Evolutionary conservation across 139 green algal genomes (phyloP), one percentile per base, ranked within the genome.

Genomic region (Chlamydomonas sp.): DNA sequence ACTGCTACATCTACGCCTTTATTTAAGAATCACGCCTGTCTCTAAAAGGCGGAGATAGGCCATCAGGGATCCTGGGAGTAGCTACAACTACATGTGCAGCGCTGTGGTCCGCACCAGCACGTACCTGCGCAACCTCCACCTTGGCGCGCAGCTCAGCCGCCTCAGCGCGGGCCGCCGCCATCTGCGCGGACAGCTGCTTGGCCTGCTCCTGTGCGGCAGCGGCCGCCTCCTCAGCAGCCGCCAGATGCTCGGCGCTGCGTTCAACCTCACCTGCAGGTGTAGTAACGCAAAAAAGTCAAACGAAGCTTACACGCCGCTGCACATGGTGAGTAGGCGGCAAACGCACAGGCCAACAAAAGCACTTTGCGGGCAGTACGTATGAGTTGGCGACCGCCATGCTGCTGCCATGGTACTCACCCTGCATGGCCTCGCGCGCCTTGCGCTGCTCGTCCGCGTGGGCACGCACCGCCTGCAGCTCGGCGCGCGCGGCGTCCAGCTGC

Each of bases 401-500:
- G 31, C 31, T 49, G 31, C 31, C 31, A 49, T 49, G 31, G 31
- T 49, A 1, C 67, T 1, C 58, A 86, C 82, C 82, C 31, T 72
- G 59, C 8, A 86, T 60, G n/a, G 82, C 20, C 69, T 86, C 82
- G 5, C 82, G 71, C 8, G 60, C 59, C 12, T 20, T 9, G 8
- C 82, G 82, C 82, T 86, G 82, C 82, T 86, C 82, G 1, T 86
- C 82, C 8, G 82, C 82, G 69, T 86, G 82, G n/a, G 63, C 4
- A 4, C 82, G 69, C n/a, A 86, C 82, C 18, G 7, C 82, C 62
- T 77, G 71, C 18, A 79, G 71, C 82, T 86, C 82, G 9, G 82
- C 82, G 3, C 82, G 74, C 20, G 82, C 82, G n/a, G 82, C 82
- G 20, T 80, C 82, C 71, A 86, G 82, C 69, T 86, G 82, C 82